phyloP scores from a whole-genome alignment of 2,329 filamentous ascomycete genomes.

The Calonectria pseudoturangicola region DNA sequence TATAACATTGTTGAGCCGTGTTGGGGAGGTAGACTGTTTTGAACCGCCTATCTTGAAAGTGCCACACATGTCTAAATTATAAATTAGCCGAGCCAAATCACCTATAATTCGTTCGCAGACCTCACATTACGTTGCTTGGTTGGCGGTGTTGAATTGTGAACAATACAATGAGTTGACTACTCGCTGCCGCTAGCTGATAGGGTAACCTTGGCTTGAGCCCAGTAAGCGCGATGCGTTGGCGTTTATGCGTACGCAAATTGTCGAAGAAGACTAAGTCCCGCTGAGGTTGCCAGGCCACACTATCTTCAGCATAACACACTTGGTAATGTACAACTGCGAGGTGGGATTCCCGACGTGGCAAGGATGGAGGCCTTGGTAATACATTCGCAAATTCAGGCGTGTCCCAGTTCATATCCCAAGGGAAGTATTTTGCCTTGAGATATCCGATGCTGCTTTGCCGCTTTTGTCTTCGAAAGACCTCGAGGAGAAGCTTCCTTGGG shows the following conservation, averaged over 20 bases:
- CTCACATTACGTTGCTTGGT: conserved; percentile 38
- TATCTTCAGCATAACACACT: conserved; percentile 50
- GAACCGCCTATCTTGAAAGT: conserved; percentile 46
- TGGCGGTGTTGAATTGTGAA: not conserved
- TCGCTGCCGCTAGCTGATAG: conserved; percentile 43
- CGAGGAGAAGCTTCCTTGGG: conserved; percentile 39
- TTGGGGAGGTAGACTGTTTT: conserved; percentile 48
- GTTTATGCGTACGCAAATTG: conserved; percentile 46
- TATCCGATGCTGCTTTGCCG: conserved; percentile 38
- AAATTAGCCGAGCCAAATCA: not conserved
- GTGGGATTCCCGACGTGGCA: not conserved
- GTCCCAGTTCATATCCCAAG: conserved; percentile 45
- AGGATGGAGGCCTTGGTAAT: not conserved
- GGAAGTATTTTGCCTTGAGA: conserved; percentile 31
- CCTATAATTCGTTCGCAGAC: not conserved
- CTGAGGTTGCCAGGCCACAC: conserved; percentile 55
- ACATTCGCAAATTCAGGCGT: conserved; percentile 24
- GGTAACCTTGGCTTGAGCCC: conserved; percentile 30
- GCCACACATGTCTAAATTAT: conserved; percentile 46
- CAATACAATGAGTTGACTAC: not conserved
- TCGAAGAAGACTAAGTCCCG: conserved; percentile 50
- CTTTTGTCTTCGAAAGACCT: conserved; percentile 37
- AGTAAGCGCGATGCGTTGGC: conserved; percentile 47
- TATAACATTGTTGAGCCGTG: conserved; percentile 41
- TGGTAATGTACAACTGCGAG: conserved; percentile 14